Conservation (phyloP, 495 filamentous ascomycete species). For the Xylaria bambusicola region DNA sequence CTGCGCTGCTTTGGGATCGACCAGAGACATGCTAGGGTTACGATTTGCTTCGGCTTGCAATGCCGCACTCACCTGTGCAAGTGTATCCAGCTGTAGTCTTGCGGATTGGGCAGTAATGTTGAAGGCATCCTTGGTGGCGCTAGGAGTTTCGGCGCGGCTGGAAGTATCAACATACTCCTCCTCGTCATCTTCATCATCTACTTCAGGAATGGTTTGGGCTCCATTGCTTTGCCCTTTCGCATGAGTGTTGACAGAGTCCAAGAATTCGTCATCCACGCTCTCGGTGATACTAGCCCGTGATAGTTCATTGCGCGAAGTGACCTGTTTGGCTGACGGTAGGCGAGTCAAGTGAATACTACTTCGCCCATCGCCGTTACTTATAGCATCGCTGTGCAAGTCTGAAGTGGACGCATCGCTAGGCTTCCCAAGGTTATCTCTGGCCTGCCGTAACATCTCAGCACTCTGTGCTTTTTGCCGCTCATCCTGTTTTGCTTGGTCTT, state of each 20-base stretch:
- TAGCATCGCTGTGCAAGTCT: slow-evolving; percentile 54
- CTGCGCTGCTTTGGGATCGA: slow-evolving; percentile 72
- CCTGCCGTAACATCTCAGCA: slow-evolving; percentile 74
- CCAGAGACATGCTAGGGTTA: slow-evolving; percentile 68
- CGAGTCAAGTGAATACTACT: slow-evolving; percentile 49
- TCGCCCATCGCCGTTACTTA: slow-evolving; percentile 48
- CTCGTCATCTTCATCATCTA: slow-evolving; percentile 67
- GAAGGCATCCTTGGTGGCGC: slow-evolving; percentile 83
- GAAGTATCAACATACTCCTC: slow-evolving; percentile 82
- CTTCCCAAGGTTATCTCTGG: slow-evolving; percentile 61
- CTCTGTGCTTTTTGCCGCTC: slow-evolving; percentile 71
- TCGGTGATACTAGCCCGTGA: slow-evolving; percentile 40
- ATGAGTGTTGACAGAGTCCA: slow-evolving; percentile 38
- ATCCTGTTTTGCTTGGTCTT: slow-evolving; percentile 92
- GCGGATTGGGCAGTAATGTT: slow-evolving; percentile 95
- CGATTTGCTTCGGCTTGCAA: slow-evolving; percentile 70
- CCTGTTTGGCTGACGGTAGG: slow-evolving; percentile 38
- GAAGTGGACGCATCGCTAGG: slow-evolving; percentile 36
- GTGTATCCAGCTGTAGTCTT: slow-evolving; percentile 85
- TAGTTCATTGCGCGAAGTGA: slow-evolving; percentile 24
- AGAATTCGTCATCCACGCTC: slow-evolving; percentile 48
- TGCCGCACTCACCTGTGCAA: slow-evolving; percentile 80
- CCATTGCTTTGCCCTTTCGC: slow-evolving; percentile 28
- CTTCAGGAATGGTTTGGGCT: slow-evolving; percentile 21
- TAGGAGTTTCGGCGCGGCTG: slow-evolving; percentile 72